Evolutionary conservation across 257 asterid species (phyloP).

Genomic region (Scutellaria galericulata): DNA sequence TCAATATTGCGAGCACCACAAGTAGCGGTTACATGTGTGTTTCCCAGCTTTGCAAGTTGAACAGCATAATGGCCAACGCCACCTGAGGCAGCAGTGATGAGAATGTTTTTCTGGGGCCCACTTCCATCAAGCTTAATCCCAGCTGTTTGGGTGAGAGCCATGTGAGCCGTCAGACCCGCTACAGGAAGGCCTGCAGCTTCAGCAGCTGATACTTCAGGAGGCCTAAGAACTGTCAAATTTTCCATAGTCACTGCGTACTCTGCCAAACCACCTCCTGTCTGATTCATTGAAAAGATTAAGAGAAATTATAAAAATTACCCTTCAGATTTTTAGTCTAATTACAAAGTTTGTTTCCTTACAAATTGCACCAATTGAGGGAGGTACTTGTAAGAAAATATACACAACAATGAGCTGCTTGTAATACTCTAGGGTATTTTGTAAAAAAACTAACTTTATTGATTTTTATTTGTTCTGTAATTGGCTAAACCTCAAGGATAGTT

Average conservation of each 20-base stretch:
- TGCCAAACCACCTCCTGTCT: conserved; percentile 64
- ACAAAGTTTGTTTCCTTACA: too few relatives aligned
- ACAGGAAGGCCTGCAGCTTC: conserved; percentile 64
- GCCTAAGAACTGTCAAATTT: conserved; percentile 51
- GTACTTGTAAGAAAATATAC: too few relatives aligned
- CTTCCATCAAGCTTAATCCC: conserved; percentile 59
- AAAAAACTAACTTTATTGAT: too few relatives aligned
- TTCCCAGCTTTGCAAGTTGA: conserved; percentile 74
- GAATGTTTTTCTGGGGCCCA: conserved; percentile 61
- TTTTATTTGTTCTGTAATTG: too few relatives aligned
- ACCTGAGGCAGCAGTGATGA: conserved; percentile 68
- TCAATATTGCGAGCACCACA: conserved; percentile 71
- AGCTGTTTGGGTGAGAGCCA: conserved; percentile 57
- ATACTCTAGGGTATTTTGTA: too few relatives aligned
- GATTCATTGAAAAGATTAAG: conserved; percentile 10
- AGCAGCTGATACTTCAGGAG: conserved; percentile 65
- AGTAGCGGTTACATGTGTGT: conserved; percentile 65
- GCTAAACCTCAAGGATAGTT: too few relatives aligned
- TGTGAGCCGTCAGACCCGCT: conserved; percentile 64
- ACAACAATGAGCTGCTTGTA: too few relatives aligned
- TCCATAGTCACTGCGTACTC: conserved; percentile 60
- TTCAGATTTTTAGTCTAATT: too few relatives aligned
- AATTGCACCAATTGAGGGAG: too few relatives aligned
- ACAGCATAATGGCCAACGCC: conserved; percentile 77
- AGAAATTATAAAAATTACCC: too few relatives aligned